Evolutionary conservation across 225 moss, liverwort and hornwort genomes (phyloP), one percentile per base, ranked within the genome.

Genomic region (Bryum argenteum): DNA sequence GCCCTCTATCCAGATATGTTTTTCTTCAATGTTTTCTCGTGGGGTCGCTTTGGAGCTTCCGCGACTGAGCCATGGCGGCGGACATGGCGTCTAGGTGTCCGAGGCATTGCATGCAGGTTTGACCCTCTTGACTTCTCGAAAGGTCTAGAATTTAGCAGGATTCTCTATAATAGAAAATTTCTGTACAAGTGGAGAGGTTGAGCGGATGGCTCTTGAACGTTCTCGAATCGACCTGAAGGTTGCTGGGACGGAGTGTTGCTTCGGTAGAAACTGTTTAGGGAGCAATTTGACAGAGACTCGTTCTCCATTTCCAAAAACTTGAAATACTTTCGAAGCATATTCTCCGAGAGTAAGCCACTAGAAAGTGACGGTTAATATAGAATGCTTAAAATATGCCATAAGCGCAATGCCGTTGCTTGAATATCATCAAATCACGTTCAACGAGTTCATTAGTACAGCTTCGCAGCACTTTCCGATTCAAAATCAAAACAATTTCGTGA

Each of bases 181-280:
- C 33, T 33, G 33, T 3, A 33, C 33, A 33, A 33, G 5, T 33
- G 33, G 33, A 33, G 33, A 5, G 33, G 33, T 33, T 33, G 41
- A 75, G 51, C 50, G 9, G 74, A 67, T n/a, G 0, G 9, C 8
- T 21, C 67, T 20, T 28, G 54, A 68, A 66, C 19, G 28, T 54
- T 61, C 20, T 19, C 8, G 60, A 60, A 4, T 67, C 4, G 10
- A 50, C 57, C 50, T 74, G n/a, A 51, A 67, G 24, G 54, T 61
- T 10, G 11, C n/a, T 52, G 43, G n/a, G 58, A 47, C 10, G 15
- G 43, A 9, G 64, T 20, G 63, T 4, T 33, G 2, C 33, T 33
- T 33, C 33, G 33, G 5, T 16, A 53, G 72, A 11, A 54, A 19
- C 11, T 18, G 3, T 41, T 24, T 38, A 61, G 17, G 17, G 16